Evolutionary conservation across 1,284 basidiomycete genomes (phyloP).

Genomic region (Rhizoctonia solani): DNA sequence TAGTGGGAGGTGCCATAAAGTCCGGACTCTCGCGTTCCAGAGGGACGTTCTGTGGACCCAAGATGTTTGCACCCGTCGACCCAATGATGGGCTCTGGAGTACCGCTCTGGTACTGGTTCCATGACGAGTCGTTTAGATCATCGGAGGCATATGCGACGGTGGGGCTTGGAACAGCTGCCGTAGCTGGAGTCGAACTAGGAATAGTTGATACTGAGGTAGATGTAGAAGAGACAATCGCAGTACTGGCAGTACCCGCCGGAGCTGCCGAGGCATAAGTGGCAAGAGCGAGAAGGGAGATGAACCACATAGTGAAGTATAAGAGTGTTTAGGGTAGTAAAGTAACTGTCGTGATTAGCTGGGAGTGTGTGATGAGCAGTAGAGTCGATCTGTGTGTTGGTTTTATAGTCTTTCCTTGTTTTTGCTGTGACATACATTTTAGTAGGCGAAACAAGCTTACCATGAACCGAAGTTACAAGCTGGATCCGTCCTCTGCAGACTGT

Average conservation of each 20-base stretch:
- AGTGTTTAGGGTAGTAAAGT: no score
- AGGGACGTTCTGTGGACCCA: slow-evolving; percentile 38
- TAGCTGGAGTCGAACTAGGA: slow-evolving; percentile 25
- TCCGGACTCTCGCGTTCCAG: slow-evolving; percentile 31
- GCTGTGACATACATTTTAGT: no score
- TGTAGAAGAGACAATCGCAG: background rate
- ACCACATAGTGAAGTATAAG: background rate
- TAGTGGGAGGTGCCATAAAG: slow-evolving; percentile 41
- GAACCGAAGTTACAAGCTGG: no score
- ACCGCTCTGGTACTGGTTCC: slow-evolving; percentile 5
- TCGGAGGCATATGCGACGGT: slow-evolving; percentile 31
- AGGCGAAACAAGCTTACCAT: no score
- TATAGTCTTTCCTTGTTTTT: no score
- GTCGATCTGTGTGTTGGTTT: no score
- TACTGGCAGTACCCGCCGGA: background rate
- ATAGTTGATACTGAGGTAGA: background rate
- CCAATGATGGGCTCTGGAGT: slow-evolving; percentile 38
- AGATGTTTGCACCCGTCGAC: slow-evolving; percentile 39
- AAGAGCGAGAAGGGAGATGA: background rate
- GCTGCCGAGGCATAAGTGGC: background rate
- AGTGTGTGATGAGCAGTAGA: no score
- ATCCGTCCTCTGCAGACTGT: no score
- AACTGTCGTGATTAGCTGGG: no score
- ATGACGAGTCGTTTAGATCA: slow-evolving; percentile 22
- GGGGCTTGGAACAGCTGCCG: slow-evolving; percentile 4